These are phyloP conservation scores for Flaveria floridana DNA, from an alignment of 140 eudicot species.

Conservation along the genomic window DNA sequence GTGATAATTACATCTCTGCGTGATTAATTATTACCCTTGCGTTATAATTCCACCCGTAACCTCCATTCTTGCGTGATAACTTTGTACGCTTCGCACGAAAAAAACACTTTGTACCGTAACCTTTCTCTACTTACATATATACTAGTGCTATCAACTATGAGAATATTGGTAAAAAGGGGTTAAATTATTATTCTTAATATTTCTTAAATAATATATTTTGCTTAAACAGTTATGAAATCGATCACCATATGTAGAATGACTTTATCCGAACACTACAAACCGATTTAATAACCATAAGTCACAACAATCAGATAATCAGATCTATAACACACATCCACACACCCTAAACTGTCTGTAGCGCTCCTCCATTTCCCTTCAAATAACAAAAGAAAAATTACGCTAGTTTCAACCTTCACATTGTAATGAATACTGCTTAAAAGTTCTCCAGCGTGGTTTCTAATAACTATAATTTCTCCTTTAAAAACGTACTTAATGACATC, in stretches of 20 bases:
- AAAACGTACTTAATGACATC: constrained; percentile 10
- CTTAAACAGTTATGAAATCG: not conserved
- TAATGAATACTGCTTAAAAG: not conserved
- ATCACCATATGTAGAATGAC: not conserved
- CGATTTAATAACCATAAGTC: not conserved
- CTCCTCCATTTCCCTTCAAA: constrained; percentile 1
- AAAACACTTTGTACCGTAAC: too few relatives aligned
- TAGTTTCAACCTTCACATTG: not conserved
- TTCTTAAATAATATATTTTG: not conserved
- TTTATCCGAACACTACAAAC: not conserved
- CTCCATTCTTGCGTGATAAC: too few relatives aligned
- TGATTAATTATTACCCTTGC: too few relatives aligned
- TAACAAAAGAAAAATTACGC: not conserved
- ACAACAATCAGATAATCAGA: constrained; percentile 4
- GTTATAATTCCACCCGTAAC: too few relatives aligned
- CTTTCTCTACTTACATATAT: not conserved
- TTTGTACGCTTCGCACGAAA: too few relatives aligned
- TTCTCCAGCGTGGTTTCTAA: not conserved
- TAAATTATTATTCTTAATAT: not conserved
- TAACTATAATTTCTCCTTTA: not conserved
- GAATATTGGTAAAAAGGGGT: not conserved
- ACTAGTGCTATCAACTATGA: not conserved
- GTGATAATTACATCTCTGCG: too few relatives aligned
- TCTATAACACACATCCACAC: not conserved
- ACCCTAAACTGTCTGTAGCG: not conserved